Conservation (phyloP, 2,329 filamentous ascomycete species). For the Ambrosiella beaveri region DNA sequence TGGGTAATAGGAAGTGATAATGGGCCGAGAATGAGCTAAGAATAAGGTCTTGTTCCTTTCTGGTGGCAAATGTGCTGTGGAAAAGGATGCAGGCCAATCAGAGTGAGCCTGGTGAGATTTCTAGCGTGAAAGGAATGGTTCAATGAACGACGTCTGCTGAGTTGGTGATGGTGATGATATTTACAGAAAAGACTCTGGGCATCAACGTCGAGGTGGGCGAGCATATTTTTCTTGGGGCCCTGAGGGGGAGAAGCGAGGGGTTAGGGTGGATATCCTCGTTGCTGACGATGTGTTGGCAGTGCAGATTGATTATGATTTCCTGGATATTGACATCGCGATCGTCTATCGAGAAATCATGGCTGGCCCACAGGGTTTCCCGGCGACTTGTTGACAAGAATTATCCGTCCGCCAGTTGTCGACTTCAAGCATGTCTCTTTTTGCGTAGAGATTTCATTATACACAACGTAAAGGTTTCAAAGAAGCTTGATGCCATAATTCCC, state of each 20-base stretch:
- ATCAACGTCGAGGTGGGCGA: too few relatives aligned
- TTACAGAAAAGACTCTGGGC: too few relatives aligned
- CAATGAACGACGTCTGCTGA: not conserved
- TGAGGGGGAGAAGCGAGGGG: too few relatives aligned
- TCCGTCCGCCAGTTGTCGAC: too few relatives aligned
- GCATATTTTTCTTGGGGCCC: too few relatives aligned
- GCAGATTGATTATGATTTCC: not conserved
- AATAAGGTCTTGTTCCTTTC: not conserved
- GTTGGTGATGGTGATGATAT: not conserved
- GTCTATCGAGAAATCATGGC: not conserved
- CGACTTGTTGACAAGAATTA: too few relatives aligned
- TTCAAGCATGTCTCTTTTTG: too few relatives aligned
- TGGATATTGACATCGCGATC: not conserved
- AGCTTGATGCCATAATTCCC: not conserved
- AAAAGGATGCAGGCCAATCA: not conserved
- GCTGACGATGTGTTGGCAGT: not conserved
- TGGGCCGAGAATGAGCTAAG: not conserved
- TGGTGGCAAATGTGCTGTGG: not conserved
- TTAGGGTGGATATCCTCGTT: too few relatives aligned
- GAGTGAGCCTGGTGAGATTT: not conserved
- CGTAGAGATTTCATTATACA: not conserved
- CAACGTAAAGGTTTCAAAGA: not conserved
- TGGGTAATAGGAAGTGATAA: not conserved
- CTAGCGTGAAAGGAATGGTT: not conserved
- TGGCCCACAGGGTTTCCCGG: not conserved